Percentiles rank a stretch among this genome's conserved stretches.
phyloP scores from a whole-genome alignment of 2,329 filamentous ascomycete species.

The Cytospora schulzeri region DNA sequence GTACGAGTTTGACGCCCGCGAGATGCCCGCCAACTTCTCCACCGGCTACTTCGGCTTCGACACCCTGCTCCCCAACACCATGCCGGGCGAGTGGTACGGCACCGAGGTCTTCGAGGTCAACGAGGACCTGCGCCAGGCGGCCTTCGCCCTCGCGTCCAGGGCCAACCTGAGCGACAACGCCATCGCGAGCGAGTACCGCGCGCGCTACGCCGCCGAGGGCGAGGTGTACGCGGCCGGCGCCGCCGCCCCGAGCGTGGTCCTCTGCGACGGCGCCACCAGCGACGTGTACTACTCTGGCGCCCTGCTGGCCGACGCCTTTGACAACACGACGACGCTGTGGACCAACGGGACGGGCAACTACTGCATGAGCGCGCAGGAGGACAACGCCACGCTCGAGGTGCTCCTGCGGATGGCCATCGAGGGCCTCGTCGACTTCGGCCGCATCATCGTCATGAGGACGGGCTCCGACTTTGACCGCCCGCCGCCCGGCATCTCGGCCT shows the following conservation, averaged over 20 bases:
- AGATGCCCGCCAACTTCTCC: slow-evolving; percentile 64
- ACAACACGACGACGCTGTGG: slow-evolving; percentile 62
- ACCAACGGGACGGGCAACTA: slow-evolving; percentile 70
- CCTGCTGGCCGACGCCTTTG: slow-evolving; percentile 63
- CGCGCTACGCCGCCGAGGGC: slow-evolving; percentile 50
- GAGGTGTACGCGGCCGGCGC: slow-evolving; percentile 46
- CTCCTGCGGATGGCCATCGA: slow-evolving; percentile 61
- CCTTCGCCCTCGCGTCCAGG: slow-evolving; percentile 51
- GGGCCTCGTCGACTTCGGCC: slow-evolving; percentile 63
- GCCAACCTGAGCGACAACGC: slow-evolving; percentile 56
- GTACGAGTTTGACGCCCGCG: slow-evolving; percentile 73
- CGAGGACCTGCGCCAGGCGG: slow-evolving; percentile 56
- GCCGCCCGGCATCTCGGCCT: slow-evolving; percentile 56
- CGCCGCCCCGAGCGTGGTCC: slow-evolving; percentile 55
- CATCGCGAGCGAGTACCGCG: slow-evolving; percentile 55
- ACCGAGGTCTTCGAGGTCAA: slow-evolving; percentile 72
- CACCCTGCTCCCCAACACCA: slow-evolving; percentile 53
- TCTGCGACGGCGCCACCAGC: slow-evolving; percentile 69
- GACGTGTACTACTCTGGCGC: slow-evolving; percentile 72
- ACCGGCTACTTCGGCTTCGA: slow-evolving; percentile 73
- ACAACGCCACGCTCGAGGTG: slow-evolving; percentile 69
- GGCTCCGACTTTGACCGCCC: slow-evolving; percentile 73
- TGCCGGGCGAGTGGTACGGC: slow-evolving; percentile 63
- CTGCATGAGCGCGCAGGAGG: slow-evolving; percentile 73
- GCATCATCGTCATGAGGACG: slow-evolving; percentile 69